Base-by-base conservation (phyloP, 169 alveolate species). In the Plasmodium knowlesi region DNA sequence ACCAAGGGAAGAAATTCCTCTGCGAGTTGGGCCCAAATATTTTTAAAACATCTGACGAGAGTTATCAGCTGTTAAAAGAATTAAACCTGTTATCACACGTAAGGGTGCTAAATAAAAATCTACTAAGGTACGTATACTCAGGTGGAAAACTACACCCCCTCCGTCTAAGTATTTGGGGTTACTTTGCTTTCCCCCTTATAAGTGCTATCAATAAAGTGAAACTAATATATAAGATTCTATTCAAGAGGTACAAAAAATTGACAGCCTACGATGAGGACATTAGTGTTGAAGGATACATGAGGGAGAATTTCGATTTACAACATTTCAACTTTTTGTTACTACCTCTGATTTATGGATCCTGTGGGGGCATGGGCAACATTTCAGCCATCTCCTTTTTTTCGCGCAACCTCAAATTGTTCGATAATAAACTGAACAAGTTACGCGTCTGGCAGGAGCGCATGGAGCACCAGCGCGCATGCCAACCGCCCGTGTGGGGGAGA, bases 311-410 rank as follows among this genome's bases (percentile, higher is more conserved):
- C 16, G 93, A 85, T 19, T 9, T 22, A 8, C 71, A 85, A 19
- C 93, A 85, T 61, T 85, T 73, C 41, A 30, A 85, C 30, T 85
- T 72, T 74, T 74, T 85, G 41, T 53, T 85, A 12, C 50, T 85
- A 1, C 93, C 93, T 8, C 19, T 85, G 12, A 85, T 85, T 10
- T 85, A 85, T 85, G 93, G 93, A 5, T 85, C 93, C 2, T 73
- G 93, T 85, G 93, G 72, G 19, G 93, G 93, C 0, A 19, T 50
- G 9, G 93, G 93, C 0, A 25, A 67, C 19, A 85, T 85, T 4
- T 85, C 93, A 8, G 93, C 93, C n/a, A 2, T 85, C 1, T 85
- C 93, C n/a, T 85, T 85, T 54, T 85, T 85, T 10, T 85, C 85
- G 16, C 54, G 93, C 39, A 85, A 85, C 54, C 54, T 85, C 37